phyloP scores from a whole-genome alignment of 805 yeast species.

The Metschnikowia reukaufii region DNA sequence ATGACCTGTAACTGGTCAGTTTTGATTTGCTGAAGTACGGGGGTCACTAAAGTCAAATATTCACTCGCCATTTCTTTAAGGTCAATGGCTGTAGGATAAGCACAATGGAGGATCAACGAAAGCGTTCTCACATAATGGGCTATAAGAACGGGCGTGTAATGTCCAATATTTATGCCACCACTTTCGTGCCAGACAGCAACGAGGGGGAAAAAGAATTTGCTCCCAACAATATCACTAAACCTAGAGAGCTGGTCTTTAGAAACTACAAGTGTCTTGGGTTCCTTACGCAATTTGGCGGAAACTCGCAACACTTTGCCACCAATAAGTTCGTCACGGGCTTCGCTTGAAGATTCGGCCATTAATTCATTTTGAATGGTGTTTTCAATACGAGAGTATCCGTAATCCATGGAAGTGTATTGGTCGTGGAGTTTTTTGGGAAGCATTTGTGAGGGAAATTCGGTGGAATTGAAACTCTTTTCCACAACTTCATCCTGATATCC shows the following conservation, averaged over 20 bases:
- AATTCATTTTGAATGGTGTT: slow-evolving; percentile 32
- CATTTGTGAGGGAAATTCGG: slow-evolving; percentile 35
- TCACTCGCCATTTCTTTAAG: slow-evolving; percentile 60
- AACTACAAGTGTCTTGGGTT: slow-evolving; percentile 1
- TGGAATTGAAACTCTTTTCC: slow-evolving; percentile 33
- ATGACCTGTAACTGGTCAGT: slow-evolving; percentile 35
- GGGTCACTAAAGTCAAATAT: slow-evolving; percentile 37
- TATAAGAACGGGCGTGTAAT: slow-evolving; percentile 51
- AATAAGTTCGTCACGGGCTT: slow-evolving; percentile 31
- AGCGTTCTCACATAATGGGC: slow-evolving; percentile 62
- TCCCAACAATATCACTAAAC: slow-evolving; percentile 41
- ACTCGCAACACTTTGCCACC: slow-evolving; percentile 46
- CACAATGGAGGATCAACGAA: slow-evolving; percentile 54
- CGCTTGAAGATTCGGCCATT: slow-evolving; percentile 31
- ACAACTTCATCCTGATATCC: slow-evolving; percentile 55
- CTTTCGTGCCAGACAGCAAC: slow-evolving; percentile 51
- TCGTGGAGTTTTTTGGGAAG: slow-evolving; percentile 51
- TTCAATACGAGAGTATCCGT: slow-evolving; percentile 18
- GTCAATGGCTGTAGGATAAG: slow-evolving; percentile 54
- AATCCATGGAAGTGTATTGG: slow-evolving; percentile 35
- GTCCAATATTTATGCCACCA: slow-evolving; percentile 50
- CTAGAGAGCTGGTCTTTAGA: slow-evolving; percentile 26
- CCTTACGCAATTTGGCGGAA: slow-evolving; percentile 35
- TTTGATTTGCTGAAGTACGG: slow-evolving; percentile 22
- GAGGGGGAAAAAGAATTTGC: slow-evolving; percentile 54